Evolutionary conservation across 1,139 yeast species (phyloP).

Genomic region (Blastobotrys elegans): DNA sequence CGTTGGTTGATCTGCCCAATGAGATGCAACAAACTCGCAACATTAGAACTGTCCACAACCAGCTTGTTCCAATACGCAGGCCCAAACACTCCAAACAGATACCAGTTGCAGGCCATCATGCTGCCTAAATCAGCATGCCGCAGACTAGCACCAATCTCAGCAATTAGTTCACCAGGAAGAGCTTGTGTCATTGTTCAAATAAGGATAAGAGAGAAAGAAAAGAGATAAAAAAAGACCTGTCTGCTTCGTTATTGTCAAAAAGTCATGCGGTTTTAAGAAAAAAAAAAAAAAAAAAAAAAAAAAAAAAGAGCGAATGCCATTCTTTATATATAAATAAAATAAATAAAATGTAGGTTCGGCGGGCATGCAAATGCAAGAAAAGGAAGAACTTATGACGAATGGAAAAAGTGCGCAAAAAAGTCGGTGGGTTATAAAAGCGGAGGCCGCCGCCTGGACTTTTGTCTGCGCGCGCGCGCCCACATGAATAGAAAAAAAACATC

Average conservation of each 20-base stretch:
- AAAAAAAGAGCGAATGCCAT: background rate
- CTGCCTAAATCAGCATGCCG: background rate
- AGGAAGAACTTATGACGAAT: too few species aligned
- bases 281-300: background rate
- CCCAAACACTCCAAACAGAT: slow-evolving; percentile 2
- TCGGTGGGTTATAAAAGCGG: too few species aligned
- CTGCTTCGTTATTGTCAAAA: background rate
- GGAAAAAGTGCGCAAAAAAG: too few species aligned
- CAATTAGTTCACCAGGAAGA: slow-evolving; percentile 7
- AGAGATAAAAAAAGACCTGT: background rate
- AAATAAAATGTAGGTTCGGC: too few species aligned
- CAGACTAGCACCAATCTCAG: slow-evolving; percentile 1
- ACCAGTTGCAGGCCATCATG: slow-evolving; percentile 1
- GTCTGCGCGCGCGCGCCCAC: too few species aligned
- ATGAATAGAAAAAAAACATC: too few species aligned
- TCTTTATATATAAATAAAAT: too few species aligned
- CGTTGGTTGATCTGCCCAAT: background rate
- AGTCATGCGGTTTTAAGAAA: background rate
- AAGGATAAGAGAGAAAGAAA: too few species aligned
- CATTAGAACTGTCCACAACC: slow-evolving; percentile 2
- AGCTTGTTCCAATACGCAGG: slow-evolving; percentile 4
- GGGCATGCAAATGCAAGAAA: too few species aligned
- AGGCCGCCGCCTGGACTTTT: too few species aligned
- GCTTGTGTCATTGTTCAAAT: background rate
- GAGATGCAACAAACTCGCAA: slow-evolving; percentile 4